Percentiles rank a stretch among this genome's conserved stretches.
Evolutionary conservation across 1,284 basidiomycete species (phyloP).

Genomic region (Neonothopanus nambi): DNA sequence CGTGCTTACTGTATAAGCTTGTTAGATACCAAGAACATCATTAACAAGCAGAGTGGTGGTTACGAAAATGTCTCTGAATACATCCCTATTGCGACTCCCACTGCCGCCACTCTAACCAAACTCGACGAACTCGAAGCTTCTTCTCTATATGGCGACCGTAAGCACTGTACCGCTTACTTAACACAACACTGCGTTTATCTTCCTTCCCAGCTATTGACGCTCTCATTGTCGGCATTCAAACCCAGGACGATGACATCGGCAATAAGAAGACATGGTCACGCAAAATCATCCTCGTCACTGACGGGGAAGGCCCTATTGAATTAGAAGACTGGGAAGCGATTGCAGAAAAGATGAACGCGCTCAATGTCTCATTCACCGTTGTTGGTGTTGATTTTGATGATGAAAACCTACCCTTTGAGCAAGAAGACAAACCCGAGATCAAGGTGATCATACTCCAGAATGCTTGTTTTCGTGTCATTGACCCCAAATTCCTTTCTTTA

Average conservation of each 20-base stretch:
- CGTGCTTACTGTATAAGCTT: constrained; percentile 1
- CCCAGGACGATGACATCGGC: constrained; percentile 61
- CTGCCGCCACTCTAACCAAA: constrained; percentile 72
- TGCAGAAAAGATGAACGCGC: constrained; percentile 63
- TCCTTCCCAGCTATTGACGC: constrained; percentile 74
- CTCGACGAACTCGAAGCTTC: constrained; percentile 68
- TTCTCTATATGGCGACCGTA: constrained; percentile 66
- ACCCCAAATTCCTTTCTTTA: constrained; percentile 31
- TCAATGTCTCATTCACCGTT: constrained; percentile 61
- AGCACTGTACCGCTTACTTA: constrained; percentile 26
- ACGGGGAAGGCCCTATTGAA: constrained; percentile 74
- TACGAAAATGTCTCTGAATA: constrained; percentile 81
- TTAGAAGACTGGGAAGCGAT: constrained; percentile 74
- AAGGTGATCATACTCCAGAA: constrained; percentile 67
- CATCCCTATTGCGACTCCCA: constrained; percentile 79
- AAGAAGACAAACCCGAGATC: constrained; percentile 66
- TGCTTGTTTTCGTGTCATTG: not conserved
- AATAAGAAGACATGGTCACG: constrained; percentile 80
- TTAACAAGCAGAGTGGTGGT: constrained; percentile 61
- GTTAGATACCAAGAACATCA: constrained; percentile 73
- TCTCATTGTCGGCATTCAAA: constrained; percentile 83
- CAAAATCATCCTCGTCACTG: constrained; percentile 79
- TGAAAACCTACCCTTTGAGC: constrained; percentile 59
- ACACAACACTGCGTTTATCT: constrained; percentile 3
- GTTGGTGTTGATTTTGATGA: constrained; percentile 88